Conservation (phyloP, 352 stramenopile genomes). For the Aphanomyces astaci region DNA sequence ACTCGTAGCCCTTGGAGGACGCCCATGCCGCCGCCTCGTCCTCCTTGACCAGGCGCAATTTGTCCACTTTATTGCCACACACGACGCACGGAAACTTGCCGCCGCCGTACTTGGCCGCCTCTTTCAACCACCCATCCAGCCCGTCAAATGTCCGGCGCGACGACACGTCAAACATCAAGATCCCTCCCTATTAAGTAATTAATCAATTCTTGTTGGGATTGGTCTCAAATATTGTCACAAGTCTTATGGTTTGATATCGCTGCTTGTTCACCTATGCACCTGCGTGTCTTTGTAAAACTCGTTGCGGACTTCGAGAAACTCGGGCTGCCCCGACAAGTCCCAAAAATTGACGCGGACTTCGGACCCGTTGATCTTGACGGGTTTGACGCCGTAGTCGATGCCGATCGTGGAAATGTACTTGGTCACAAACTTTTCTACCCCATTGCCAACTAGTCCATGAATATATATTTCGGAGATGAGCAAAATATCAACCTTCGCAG, state of each 20-base stretch:
- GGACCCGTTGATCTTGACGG: constrained; percentile 58
- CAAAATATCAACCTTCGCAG: constrained; percentile 91
- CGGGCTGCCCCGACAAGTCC: constrained; percentile 86
- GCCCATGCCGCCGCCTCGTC: constrained; percentile 75
- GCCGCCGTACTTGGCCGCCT: constrained; percentile 85
- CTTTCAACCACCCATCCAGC: constrained; percentile 81
- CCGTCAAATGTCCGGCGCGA: constrained; percentile 73
- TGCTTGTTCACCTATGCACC: no score
- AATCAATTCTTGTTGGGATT: no score
- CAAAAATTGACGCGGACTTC: constrained; percentile 92
- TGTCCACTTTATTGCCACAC: constrained; percentile 89
- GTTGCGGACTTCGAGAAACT: constrained; percentile 93
- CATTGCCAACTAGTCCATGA: no score
- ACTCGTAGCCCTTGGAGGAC: constrained; percentile 64
- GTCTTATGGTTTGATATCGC: no score
- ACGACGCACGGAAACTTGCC: constrained; percentile 80
- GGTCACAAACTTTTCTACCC: constrained; percentile 82
- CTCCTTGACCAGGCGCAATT: constrained; percentile 59
- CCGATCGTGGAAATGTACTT: constrained; percentile 96
- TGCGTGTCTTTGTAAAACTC: constrained; percentile 96
- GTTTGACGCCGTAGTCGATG: constrained; percentile 93
- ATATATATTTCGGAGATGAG: no score
- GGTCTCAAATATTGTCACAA: no score
- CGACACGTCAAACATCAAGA: constrained; percentile 76
- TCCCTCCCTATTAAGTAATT: constrained; percentile 54